These are phyloP conservation scores for Curvularia lunata DNA, from an alignment of 2,329 filamentous ascomycete genomes.

Conservation along the genomic window DNA sequence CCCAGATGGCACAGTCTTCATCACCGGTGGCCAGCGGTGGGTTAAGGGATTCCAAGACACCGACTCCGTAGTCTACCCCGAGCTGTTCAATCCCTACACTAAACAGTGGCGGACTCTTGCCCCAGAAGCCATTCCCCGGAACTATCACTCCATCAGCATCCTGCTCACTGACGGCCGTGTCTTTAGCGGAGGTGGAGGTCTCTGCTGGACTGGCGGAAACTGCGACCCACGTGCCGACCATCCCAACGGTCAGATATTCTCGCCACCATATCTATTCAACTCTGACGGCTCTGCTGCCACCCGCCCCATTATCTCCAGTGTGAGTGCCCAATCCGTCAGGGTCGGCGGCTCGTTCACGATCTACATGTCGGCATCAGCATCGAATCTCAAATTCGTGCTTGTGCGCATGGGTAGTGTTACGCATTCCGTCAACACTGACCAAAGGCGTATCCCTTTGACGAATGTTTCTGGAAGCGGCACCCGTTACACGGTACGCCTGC, in stretches of 20 bases:
- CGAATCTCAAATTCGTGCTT: constrained; percentile 48
- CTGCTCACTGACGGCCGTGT: constrained; percentile 38
- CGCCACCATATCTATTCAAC: constrained; percentile 63
- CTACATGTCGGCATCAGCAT: constrained; percentile 33
- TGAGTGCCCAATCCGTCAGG: constrained; percentile 34
- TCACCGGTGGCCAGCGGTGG: constrained; percentile 36
- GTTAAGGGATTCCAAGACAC: constrained; percentile 30
- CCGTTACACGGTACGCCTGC: constrained; percentile 53
- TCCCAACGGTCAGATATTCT: constrained; percentile 62
- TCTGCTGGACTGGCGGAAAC: constrained; percentile 55
- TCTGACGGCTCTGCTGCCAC: constrained; percentile 50
- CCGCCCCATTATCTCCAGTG: constrained; percentile 53
- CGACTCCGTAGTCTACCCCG: constrained; percentile 25
- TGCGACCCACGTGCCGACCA: constrained; percentile 52
- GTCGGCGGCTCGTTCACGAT: constrained; percentile 44
- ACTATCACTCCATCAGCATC: constrained; percentile 39
- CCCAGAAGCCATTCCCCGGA: constrained; percentile 31
- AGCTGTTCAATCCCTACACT: constrained; percentile 34
- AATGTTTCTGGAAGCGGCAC: constrained; percentile 34
- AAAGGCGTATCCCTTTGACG: constrained; percentile 59
- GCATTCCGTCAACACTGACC: constrained; percentile 65
- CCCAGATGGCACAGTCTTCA: constrained; percentile 45
- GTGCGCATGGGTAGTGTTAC: constrained; percentile 60
- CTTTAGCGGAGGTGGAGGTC: constrained; percentile 37
- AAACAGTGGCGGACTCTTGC: constrained; percentile 32